Conservation (phyloP, 768 basidiomycete genomes). For the Chalciporus sphaerocephalus region DNA sequence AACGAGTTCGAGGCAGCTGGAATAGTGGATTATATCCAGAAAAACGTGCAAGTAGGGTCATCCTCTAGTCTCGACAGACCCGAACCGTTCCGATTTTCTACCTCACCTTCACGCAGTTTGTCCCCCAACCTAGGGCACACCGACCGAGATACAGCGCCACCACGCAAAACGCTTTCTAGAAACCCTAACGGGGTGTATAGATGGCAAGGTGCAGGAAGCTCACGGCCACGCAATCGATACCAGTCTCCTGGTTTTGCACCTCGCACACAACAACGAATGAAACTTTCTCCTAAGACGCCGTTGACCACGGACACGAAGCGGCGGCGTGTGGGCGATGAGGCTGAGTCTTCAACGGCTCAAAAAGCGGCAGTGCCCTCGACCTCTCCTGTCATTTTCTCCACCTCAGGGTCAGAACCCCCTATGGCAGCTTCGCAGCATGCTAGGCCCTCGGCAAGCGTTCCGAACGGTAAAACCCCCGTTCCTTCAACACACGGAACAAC, state of each 20-base stretch:
- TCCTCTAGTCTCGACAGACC: slow-evolving; percentile 33
- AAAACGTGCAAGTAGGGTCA: slow-evolving; percentile 39
- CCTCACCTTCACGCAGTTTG: slow-evolving; percentile 31
- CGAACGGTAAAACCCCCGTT: slow-evolving; percentile 24
- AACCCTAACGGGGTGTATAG: slow-evolving; percentile 75
- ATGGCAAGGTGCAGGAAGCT: slow-evolving; percentile 76
- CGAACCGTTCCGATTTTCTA: slow-evolving; percentile 63
- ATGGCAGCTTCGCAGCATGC: slow-evolving; percentile 30
- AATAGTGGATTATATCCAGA: slow-evolving; percentile 51
- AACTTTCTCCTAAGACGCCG: slow-evolving; percentile 36
- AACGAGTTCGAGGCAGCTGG: slow-evolving; percentile 51
- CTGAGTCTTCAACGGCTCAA: slow-evolving; percentile 34
- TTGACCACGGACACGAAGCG: slow-evolving; percentile 52
- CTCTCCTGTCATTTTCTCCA: slow-evolving; percentile 22
- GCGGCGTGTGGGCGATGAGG: slow-evolving; percentile 52
- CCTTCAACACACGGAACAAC: slow-evolving; percentile 23
- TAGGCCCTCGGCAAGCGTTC: slow-evolving; percentile 24
- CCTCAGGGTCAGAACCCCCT: slow-evolving; percentile 31
- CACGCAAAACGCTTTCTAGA: slow-evolving; percentile 52
- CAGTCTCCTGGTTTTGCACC: slow-evolving; percentile 70
- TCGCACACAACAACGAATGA: slow-evolving; percentile 44
- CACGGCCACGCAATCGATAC: slow-evolving; percentile 64
- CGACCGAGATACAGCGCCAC: slow-evolving; percentile 24
- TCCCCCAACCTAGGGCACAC: slow-evolving; percentile 22
- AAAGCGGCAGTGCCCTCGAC: slow-evolving; percentile 26